Evolutionary conservation across 768 basidiomycete genomes (phyloP).

Genomic region (Serendipita sp.): DNA sequence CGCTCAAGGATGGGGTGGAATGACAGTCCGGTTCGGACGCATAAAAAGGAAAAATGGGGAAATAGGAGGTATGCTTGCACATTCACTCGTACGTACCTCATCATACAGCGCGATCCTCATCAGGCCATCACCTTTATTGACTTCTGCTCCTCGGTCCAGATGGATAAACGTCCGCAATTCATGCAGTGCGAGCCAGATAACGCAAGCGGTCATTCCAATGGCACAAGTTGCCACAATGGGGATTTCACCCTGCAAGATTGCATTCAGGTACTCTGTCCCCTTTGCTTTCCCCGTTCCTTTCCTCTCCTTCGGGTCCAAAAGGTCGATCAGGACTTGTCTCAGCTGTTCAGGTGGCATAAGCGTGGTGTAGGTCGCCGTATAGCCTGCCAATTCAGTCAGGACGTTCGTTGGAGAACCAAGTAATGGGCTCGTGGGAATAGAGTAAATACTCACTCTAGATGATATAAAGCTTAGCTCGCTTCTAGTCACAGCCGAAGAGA

Average conservation of each 20-base stretch:
- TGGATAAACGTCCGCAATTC: conserved; percentile 14
- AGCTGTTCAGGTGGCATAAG: conserved; percentile 44
- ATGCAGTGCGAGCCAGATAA: conserved; percentile 86
- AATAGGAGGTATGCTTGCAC: not conserved
- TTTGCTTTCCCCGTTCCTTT: not conserved
- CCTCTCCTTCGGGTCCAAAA: conserved; percentile 32
- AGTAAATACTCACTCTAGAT: too few relatives aligned
- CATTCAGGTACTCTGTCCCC: conserved; percentile 17
- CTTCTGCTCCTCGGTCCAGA: too few relatives aligned
- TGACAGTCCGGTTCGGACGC: not conserved
- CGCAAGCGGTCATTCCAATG: conserved; percentile 94
- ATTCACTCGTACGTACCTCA: conserved; percentile 42
- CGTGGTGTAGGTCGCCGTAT: conserved; percentile 29
- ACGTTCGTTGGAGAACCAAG: too few relatives aligned
- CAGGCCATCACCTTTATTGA: conserved; percentile 23
- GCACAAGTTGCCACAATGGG: conserved; percentile 69
- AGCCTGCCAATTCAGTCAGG: too few relatives aligned
- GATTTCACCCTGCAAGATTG: conserved; percentile 42
- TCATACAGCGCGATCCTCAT: conserved; percentile 58
- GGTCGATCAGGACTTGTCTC: conserved; percentile 38
- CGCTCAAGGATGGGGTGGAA: too few relatives aligned
- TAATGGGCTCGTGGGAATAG: too few relatives aligned
- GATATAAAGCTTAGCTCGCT: too few relatives aligned
- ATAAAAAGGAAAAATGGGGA: not conserved
- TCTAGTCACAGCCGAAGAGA: too few relatives aligned